These are phyloP conservation scores for Zygotorulaspora sp. DNA, from an alignment of 805 yeast genomes.

Conservation along the genomic window DNA sequence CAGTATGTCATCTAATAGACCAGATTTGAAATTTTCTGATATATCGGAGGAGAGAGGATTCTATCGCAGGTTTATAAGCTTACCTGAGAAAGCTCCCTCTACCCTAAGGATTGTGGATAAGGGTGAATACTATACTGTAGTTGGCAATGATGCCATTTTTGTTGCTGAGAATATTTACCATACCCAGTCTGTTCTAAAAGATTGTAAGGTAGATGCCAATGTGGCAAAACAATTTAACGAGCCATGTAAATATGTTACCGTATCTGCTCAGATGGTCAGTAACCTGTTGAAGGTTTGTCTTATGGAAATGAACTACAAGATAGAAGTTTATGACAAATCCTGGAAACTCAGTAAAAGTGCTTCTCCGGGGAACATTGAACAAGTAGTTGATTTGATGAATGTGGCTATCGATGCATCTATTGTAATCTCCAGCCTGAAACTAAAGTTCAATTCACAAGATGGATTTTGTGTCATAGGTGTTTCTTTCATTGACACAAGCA, in stretches of 20 bases:
- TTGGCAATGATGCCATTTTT: constrained; percentile 70
- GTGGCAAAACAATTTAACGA: constrained; percentile 39
- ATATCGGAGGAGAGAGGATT: constrained; percentile 47
- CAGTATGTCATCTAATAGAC: constrained; percentile 43
- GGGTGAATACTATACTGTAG: constrained; percentile 72
- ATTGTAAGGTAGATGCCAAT: constrained; percentile 32
- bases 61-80: constrained; percentile 43
- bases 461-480: constrained; percentile 59
- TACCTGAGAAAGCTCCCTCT: constrained; percentile 46
- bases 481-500: constrained; percentile 70
- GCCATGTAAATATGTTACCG: constrained; percentile 53
- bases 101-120: constrained; percentile 73
- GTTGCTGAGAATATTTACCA: constrained; percentile 83
- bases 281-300: constrained; percentile 62
- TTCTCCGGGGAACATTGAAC: constrained; percentile 86
- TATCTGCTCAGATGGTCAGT: constrained; percentile 69
- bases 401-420: constrained; percentile 46
- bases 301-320: constrained; percentile 65
- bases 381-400: constrained; percentile 64
- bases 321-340: constrained; percentile 69
- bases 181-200: constrained; percentile 75
- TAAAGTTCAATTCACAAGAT: constrained; percentile 33
- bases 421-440: constrained; percentile 44
- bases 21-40: constrained; percentile 56
- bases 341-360: constrained; percentile 62